These are phyloP conservation scores for Dactylellina drechsleri DNA, from an alignment of 2,329 filamentous ascomycete genomes.

Conservation along the genomic window DNA sequence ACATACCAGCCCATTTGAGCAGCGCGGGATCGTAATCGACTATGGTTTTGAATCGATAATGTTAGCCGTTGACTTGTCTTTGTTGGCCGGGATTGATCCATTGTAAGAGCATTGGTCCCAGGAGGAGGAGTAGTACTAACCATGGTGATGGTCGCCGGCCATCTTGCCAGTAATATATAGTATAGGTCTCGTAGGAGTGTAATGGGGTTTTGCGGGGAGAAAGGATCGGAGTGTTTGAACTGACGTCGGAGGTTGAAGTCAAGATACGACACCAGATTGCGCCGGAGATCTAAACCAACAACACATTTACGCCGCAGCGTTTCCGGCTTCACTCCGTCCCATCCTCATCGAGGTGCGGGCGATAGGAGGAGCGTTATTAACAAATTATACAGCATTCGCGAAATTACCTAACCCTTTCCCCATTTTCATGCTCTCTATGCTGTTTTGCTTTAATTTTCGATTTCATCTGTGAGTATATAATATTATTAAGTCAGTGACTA, in stretches of 20 bases:
- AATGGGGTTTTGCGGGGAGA: background rate
- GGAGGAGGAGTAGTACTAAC: too few relatives aligned
- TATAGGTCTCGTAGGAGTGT: conserved; percentile 17
- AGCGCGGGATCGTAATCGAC: conserved; percentile 50
- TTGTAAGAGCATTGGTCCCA: conserved; percentile 17
- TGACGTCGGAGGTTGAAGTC: conserved; percentile 49
- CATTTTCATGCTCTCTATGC: too few relatives aligned
- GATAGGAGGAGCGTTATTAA: too few relatives aligned
- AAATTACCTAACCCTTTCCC: too few relatives aligned
- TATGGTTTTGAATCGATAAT: background rate
- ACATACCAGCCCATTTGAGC: conserved; percentile 47
- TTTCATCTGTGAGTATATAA: too few relatives aligned
- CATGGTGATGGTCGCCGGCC: conserved; percentile 6
- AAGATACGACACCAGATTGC: conserved; percentile 4
- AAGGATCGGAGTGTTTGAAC: background rate
- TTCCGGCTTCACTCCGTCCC: background rate
- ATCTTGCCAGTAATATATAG: conserved; percentile 35
- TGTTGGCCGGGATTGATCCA: conserved; percentile 1
- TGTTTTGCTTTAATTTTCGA: too few relatives aligned
- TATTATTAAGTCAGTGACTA: too few relatives aligned
- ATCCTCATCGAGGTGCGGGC: background rate
- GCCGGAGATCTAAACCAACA: background rate
- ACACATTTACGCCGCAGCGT: conserved; percentile 1
- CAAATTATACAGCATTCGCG: too few relatives aligned
- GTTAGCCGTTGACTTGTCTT: conserved; percentile 20